These are phyloP conservation scores for Lotus japonicus DNA, from an alignment of 306 rosid genomes.

Conservation along the genomic window DNA sequence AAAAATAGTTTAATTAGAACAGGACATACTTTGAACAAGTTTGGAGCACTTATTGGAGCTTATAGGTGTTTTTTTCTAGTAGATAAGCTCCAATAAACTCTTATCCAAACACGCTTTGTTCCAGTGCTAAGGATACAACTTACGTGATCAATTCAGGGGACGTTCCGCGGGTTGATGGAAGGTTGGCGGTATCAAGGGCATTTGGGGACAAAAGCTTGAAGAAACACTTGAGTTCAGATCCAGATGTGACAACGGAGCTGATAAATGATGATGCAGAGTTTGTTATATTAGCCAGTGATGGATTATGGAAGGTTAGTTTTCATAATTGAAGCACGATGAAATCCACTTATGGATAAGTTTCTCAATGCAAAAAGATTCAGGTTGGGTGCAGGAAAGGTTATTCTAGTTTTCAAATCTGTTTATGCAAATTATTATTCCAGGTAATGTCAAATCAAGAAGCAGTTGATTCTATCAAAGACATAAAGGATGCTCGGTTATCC, in stretches of 20 bases:
- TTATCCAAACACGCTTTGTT: too few relatives aligned
- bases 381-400: background rate
- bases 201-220: constrained; percentile 97
- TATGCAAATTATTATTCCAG: constrained; percentile 31
- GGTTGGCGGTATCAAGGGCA: constrained; percentile 88
- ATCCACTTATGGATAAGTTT: background rate
- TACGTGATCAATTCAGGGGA: constrained; percentile 54
- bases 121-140: constrained; percentile 16
- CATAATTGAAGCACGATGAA: background rate
- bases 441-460: constrained; percentile 97
- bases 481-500: constrained; percentile 83
- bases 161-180: constrained; percentile 94
- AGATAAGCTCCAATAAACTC: too few relatives aligned
- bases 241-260: constrained; percentile 47
- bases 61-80: too few relatives aligned
- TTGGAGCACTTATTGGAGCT: too few relatives aligned
- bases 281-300: constrained; percentile 87
- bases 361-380: background rate
- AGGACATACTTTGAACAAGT: background rate
- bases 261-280: constrained; percentile 62
- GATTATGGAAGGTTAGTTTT: constrained; percentile 87
- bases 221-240: constrained; percentile 89
- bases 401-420: background rate
- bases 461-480: constrained; percentile 46
- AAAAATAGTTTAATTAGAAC: constrained; percentile 1